phyloP scores from a whole-genome alignment of 192 early-diverging fungal species.

The Fimicolochytrium jonesii region DNA sequence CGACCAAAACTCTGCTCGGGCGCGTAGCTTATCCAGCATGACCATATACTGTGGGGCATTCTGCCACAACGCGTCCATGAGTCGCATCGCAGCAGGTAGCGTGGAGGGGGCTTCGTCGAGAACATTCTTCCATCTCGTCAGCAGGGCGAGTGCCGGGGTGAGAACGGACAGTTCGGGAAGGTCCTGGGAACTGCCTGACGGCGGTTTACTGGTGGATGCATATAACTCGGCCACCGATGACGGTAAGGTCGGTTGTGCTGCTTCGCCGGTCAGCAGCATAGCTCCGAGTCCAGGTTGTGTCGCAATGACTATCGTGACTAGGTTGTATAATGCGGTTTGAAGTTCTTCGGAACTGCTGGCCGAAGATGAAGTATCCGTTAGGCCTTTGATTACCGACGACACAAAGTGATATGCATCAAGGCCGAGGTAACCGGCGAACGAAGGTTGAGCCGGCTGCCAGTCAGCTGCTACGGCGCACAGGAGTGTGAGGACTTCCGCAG shows the following conservation, averaged over 20 bases:
- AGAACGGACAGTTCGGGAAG: slow-evolving; percentile 13
- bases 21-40: slow-evolving; percentile 22
- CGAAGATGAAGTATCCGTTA: slow-evolving; percentile 3
- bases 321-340: slow-evolving; percentile 32
- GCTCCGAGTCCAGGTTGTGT: slow-evolving; percentile 46
- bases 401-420: slow-evolving; percentile 27
- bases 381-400: slow-evolving; percentile 23
- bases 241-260: background rate
- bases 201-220: background rate
- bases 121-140: slow-evolving; percentile 13
- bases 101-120: slow-evolving; percentile 13
- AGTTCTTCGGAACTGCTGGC: slow-evolving; percentile 22
- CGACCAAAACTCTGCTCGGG: slow-evolving; percentile 31
- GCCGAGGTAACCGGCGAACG: slow-evolving; percentile 52
- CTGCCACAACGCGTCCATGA: slow-evolving; percentile 38
- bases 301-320: slow-evolving; percentile 33
- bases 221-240: background rate
- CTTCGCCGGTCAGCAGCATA: slow-evolving; percentile 32
- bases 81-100: slow-evolving; percentile 26
- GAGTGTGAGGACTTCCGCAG: slow-evolving; percentile 39
- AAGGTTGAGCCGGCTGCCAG: slow-evolving; percentile 44
- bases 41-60: slow-evolving; percentile 25
- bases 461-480: slow-evolving; percentile 38
- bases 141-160: slow-evolving; percentile 7
- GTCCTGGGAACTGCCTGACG: background rate